Evolutionary conservation across 768 basidiomycete genomes (phyloP).

Genomic region (Lactifluus volemus): DNA sequence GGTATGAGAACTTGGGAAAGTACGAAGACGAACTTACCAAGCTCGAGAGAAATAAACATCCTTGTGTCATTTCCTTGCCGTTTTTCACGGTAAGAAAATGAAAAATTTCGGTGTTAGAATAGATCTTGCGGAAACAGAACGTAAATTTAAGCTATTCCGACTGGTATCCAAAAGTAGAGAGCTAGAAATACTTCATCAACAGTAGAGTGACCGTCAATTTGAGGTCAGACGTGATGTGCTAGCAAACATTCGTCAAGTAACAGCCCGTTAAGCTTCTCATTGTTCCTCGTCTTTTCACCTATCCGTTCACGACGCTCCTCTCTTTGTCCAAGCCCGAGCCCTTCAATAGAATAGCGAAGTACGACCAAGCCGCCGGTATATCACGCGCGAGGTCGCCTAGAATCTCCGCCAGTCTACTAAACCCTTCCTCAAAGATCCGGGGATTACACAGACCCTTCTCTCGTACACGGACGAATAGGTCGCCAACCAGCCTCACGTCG

Average conservation of each 20-base stretch:
- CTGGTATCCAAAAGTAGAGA: background rate
- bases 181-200: background rate
- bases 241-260: constrained; percentile 8
- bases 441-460: constrained; percentile 51
- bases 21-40: no score
- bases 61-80: no score
- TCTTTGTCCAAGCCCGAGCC: constrained; percentile 52
- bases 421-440: constrained; percentile 66
- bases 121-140: no score
- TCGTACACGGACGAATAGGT: constrained; percentile 58
- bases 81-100: no score
- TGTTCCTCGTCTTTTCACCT: constrained; percentile 51
- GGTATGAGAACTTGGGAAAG: no score
- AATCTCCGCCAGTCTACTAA: constrained; percentile 57
- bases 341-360: constrained; percentile 67
- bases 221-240: background rate
- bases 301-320: constrained; percentile 49
- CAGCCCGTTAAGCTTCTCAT: constrained; percentile 43
- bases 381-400: constrained; percentile 88
- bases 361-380: constrained; percentile 74
- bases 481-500: constrained; percentile 68
- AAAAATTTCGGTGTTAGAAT: no score
- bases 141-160: no score
- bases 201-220: no score
- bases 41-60: no score